These are phyloP conservation scores for Rhypophila decipiens DNA, from an alignment of 495 filamentous ascomycete species.

Conservation along the genomic window DNA sequence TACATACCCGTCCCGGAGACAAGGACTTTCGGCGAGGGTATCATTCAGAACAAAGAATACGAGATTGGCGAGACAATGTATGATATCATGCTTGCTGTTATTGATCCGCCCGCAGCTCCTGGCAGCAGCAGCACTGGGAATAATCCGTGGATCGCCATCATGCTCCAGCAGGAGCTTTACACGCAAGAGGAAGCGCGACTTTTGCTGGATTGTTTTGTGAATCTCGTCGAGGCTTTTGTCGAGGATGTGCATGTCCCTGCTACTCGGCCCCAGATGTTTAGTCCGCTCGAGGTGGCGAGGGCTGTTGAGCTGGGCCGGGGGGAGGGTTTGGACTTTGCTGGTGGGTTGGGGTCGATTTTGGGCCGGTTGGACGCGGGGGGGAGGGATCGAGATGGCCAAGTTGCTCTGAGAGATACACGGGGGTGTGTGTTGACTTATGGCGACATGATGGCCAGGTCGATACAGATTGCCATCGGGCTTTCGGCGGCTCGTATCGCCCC, in stretches of 20 bases:
- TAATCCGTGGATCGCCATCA: conserved; percentile 7
- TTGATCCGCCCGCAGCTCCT: conserved; percentile 9
- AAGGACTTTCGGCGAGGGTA: conserved; percentile 15
- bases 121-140: too few relatives aligned
- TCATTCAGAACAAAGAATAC: conserved; percentile 15
- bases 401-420: conserved; percentile 4
- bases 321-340: background rate
- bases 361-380: background rate
- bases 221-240: conserved; percentile 18
- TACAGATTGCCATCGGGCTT: conserved; percentile 5
- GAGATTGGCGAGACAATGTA: conserved; percentile 18
- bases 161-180: conserved; percentile 14
- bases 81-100: conserved; percentile 24
- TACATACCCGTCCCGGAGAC: conserved; percentile 27
- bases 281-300: background rate
- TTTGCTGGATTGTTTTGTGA: conserved; percentile 22
- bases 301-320: background rate
- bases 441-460: conserved; percentile 7
- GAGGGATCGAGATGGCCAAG: background rate
- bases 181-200: conserved; percentile 6
- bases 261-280: background rate
- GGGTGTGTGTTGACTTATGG: background rate
- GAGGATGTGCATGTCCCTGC: background rate
- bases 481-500: background rate
- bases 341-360: background rate